Percentiles rank a stretch among this genome's conserved stretches.
Evolutionary conservation across 2,329 filamentous ascomycete genomes (phyloP).

Genomic region (Aureobasidium sp.): DNA sequence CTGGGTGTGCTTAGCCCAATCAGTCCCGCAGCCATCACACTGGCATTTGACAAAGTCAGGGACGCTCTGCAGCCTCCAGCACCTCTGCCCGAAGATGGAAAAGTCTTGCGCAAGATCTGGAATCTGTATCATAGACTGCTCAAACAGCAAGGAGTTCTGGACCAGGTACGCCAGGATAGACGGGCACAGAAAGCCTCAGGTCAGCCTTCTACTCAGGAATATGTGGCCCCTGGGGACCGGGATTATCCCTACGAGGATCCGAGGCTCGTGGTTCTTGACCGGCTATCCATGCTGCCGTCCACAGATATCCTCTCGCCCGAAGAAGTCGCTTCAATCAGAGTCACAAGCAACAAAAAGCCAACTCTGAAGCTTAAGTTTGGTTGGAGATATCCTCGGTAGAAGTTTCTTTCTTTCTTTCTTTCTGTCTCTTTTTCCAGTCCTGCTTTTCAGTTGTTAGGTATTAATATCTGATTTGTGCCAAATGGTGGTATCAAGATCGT

Average conservation of each 20-base stretch:
- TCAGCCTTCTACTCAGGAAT: background rate
- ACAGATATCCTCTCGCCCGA: background rate
- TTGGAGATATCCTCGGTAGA: no score
- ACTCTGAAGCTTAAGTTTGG: background rate
- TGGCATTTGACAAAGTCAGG: background rate
- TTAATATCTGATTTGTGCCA: no score
- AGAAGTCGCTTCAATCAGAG: background rate
- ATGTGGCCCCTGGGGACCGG: background rate
- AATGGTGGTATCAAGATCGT: no score
- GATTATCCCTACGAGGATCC: background rate
- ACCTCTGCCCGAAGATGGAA: background rate
- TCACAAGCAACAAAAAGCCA: background rate
- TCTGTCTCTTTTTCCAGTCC: no score
- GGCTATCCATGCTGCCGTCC: background rate
- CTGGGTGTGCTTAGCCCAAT: background rate
- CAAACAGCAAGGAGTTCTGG: background rate
- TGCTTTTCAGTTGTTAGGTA: no score
- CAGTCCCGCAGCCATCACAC: background rate
- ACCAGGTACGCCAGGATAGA: background rate
- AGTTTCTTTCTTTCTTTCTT: no score
- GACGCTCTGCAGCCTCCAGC: no score
- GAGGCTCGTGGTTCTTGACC: background rate
- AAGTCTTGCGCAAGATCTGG: background rate
- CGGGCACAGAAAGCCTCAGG: background rate
- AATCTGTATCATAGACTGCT: background rate